A percentile compares a stretch with the other conserved stretches of the same genome.
phyloP scores from a whole-genome alignment of 345 rosid genomes.

The Euphorbia tirucalli region DNA sequence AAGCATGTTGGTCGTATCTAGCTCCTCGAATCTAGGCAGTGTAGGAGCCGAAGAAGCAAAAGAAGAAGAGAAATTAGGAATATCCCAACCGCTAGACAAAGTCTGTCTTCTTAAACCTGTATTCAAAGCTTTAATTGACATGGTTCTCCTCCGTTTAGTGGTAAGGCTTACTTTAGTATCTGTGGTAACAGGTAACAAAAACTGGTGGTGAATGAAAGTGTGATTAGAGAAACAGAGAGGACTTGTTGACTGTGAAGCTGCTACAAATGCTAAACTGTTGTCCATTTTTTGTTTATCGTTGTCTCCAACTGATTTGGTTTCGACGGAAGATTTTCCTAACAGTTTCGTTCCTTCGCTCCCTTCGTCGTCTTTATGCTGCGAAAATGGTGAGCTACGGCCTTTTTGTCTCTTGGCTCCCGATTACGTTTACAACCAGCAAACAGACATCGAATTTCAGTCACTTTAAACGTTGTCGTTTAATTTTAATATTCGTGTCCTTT shows the following conservation, averaged over 20 bases:
- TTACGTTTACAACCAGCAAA: neutral
- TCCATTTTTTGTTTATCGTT: conserved; percentile 25
- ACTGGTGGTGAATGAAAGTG: conserved; percentile 21
- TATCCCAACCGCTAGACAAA: conserved; percentile 70
- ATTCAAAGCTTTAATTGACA: conserved; percentile 41
- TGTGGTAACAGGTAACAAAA: conserved; percentile 13
- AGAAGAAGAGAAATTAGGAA: conserved; percentile 36
- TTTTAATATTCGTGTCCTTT: too few relatives aligned
- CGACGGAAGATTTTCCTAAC: too few relatives aligned
- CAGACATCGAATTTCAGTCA: neutral
- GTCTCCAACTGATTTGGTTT: neutral
- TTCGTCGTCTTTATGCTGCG: neutral
- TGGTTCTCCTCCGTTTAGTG: conserved; percentile 25
- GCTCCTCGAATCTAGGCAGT: conserved; percentile 78
- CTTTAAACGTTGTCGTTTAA: neutral
- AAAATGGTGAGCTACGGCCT: neutral
- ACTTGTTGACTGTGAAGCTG: conserved; percentile 26
- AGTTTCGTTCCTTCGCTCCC: too few relatives aligned
- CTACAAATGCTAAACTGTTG: conserved; percentile 27
- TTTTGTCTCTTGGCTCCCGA: neutral
- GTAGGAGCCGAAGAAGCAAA: conserved; percentile 48
- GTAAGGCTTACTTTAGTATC: neutral
- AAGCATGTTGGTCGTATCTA: conserved; percentile 83
- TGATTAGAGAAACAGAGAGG: conserved; percentile 29
- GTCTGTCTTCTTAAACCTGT: conserved; percentile 28